Evolutionary conservation across 1,284 basidiomycete genomes (phyloP).

Genomic region (Fomitopsis palustris): DNA sequence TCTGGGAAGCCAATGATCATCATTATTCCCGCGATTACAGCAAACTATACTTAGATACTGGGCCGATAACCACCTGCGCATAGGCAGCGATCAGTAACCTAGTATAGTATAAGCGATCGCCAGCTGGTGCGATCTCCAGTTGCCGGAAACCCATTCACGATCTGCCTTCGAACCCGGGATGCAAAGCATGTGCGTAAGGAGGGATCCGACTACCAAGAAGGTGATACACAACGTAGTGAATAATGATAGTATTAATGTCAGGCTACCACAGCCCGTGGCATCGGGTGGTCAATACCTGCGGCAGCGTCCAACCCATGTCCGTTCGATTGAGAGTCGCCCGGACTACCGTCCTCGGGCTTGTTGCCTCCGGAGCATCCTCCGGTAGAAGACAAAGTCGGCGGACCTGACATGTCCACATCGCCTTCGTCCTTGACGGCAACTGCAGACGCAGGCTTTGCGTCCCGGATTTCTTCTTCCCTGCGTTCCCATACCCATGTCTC

Average conservation of each 20-base stretch:
- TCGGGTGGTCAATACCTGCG: background rate
- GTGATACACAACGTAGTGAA: slow-evolving; percentile 1
- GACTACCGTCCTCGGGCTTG: slow-evolving; percentile 3
- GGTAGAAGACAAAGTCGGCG: background rate
- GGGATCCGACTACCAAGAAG: background rate
- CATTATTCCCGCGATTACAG: slow-evolving; percentile 1
- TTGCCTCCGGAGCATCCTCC: background rate
- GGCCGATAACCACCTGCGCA: background rate
- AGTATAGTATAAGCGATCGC: too few relatives aligned
- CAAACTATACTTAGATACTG: background rate
- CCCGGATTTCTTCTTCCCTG: background rate
- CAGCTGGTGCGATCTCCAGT: too few relatives aligned
- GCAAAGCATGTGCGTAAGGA: too few relatives aligned
- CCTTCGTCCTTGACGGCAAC: slow-evolving; percentile 1
- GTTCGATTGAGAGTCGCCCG: background rate
- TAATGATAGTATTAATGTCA: slow-evolving; percentile 4
- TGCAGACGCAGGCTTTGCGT: background rate
- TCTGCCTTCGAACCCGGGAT: too few relatives aligned
- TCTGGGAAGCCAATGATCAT: background rate
- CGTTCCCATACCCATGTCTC: slow-evolving; percentile 63
- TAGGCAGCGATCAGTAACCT: background rate
- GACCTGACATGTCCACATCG: slow-evolving; percentile 6
- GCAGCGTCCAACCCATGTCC: slow-evolving; percentile 6
- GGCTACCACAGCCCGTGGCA: background rate
- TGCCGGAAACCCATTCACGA: too few relatives aligned